These are phyloP conservation scores for Hypomyces rosellus DNA, from an alignment of 2,329 filamentous ascomycete species.

Conservation along the genomic window DNA sequence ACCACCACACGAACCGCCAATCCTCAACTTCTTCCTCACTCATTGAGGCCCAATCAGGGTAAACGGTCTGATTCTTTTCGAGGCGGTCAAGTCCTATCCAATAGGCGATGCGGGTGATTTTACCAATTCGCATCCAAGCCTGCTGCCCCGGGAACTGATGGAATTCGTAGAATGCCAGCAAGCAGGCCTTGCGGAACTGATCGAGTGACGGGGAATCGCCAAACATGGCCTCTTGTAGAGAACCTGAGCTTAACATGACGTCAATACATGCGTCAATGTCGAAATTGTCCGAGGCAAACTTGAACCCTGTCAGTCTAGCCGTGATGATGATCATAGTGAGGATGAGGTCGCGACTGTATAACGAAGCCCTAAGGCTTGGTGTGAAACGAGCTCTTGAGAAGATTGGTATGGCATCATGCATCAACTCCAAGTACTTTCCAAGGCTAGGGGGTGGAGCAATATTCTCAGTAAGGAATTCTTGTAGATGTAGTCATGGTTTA, in stretches of 20 bases:
- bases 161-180: conserved; percentile 14
- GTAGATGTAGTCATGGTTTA: neutral
- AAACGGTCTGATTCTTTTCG: conserved; percentile 1
- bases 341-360: neutral
- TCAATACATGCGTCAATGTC: conserved; percentile 2
- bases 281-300: neutral
- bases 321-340: conserved; percentile 4
- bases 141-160: conserved; percentile 16
- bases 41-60: neutral
- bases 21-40: conserved; percentile 10
- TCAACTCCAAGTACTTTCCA: neutral
- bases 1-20: conserved; percentile 16
- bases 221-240: conserved; percentile 6
- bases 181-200: conserved; percentile 11
- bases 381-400: neutral
- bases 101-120: conserved; percentile 12
- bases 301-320: conserved; percentile 9
- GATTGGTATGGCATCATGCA: conserved; percentile 5
- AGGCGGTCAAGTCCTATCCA: conserved; percentile 12
- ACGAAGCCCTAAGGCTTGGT: neutral
- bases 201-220: conserved; percentile 9
- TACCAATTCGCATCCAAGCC: conserved; percentile 13
- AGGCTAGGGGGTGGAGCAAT: neutral
- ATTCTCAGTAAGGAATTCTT: neutral
- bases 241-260: conserved; percentile 1